Evolutionary conservation across 106 monocot genomes (phyloP).

Genomic region (Dactylorhiza incarnata): DNA sequence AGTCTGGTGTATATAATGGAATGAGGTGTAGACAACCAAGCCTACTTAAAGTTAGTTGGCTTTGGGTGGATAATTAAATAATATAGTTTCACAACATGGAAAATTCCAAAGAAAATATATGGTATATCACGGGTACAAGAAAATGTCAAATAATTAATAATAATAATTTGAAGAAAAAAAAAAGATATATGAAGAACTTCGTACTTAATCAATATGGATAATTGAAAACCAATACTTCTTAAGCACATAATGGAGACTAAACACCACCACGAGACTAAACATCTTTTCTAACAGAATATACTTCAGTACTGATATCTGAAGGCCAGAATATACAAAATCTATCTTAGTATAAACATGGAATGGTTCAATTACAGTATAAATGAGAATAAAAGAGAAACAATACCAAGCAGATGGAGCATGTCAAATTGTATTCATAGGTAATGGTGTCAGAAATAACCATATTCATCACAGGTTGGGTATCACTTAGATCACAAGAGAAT

Average conservation of each 20-base stretch:
- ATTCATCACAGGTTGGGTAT: conserved; percentile 38
- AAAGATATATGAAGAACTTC: neutral
- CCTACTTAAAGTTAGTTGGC: neutral
- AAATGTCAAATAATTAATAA: neutral
- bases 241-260: neutral
- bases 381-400: conserved; percentile 7
- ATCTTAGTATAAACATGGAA: neutral
- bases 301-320: neutral
- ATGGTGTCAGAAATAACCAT: conserved; percentile 49
- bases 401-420: conserved; percentile 78
- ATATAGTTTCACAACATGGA: neutral
- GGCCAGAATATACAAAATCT: neutral
- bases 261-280: neutral
- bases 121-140: neutral
- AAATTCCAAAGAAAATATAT: neutral
- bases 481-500: conserved; percentile 59
- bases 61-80: neutral
- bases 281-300: neutral
- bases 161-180: neutral
- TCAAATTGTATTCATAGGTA: conserved; percentile 62
- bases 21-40: neutral
- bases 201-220: neutral
- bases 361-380: neutral
- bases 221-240: neutral
- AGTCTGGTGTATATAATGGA: neutral